Percentiles rank a stretch among this genome's conserved stretches.
Conservation (phyloP, 495 filamentous ascomycete species). For the Aspergillus incahuasiensis region DNA sequence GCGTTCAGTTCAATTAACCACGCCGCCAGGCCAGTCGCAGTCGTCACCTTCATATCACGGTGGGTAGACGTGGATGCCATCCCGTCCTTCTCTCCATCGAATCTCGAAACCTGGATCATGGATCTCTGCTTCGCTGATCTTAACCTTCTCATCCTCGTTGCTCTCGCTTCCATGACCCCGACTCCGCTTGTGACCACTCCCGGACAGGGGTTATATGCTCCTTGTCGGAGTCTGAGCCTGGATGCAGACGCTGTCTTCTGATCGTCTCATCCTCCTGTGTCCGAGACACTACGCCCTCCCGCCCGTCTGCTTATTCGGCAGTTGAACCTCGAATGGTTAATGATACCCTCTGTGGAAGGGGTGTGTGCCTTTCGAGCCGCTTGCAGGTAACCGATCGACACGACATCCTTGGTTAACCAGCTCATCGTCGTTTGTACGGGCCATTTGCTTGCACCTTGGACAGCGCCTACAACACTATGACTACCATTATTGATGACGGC, state of each 20-base stretch:
- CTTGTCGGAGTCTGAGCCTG: constrained; percentile 1
- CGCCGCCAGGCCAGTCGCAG: neutral
- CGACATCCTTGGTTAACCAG: neutral
- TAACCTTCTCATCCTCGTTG: constrained; percentile 1
- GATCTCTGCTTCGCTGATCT: neutral
- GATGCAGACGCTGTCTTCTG: constrained; percentile 5
- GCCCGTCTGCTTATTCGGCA: constrained; percentile 1
- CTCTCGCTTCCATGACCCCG: neutral
- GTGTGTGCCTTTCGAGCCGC: constrained; percentile 1
- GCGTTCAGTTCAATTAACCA: neutral
- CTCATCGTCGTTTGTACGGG: neutral
- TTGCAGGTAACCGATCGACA: constrained; percentile 11
- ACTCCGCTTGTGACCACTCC: constrained; percentile 5
- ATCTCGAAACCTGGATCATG: neutral
- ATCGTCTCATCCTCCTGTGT: neutral
- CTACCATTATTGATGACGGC: neutral
- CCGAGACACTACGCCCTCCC: neutral
- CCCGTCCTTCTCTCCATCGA: neutral
- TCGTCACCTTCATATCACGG: constrained; percentile 6
- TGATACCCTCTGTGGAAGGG: neutral
- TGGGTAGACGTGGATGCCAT: neutral
- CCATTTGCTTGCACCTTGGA: neutral
- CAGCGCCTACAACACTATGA: neutral
- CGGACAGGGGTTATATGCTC: constrained; percentile 1
- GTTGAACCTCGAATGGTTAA: constrained; percentile 1